These are phyloP conservation scores for Actinomortierella wolfii DNA, from an alignment of 371 early-diverging fungal genomes.

Conservation along the genomic window DNA sequence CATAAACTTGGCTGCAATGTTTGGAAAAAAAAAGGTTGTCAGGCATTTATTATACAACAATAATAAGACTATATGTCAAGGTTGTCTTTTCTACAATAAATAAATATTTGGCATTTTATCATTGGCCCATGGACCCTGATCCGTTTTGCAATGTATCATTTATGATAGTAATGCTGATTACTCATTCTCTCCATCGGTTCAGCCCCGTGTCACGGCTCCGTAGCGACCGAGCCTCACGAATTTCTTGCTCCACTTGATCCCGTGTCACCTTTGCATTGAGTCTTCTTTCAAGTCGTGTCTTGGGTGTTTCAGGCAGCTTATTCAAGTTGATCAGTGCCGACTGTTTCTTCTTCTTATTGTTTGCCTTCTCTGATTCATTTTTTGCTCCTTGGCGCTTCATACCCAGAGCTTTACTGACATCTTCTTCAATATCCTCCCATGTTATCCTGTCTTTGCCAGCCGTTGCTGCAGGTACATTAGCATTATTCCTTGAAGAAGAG, in stretches of 20 bases:
- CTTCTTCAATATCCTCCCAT: slow-evolving; percentile 63
- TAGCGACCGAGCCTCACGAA: not conserved
- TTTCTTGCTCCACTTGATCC: slow-evolving; percentile 23
- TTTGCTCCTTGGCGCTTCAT: slow-evolving; percentile 32
- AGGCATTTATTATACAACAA: too few species aligned
- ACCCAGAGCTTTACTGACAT: slow-evolving; percentile 56
- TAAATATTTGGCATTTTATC: not conserved
- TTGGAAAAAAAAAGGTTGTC: too few species aligned
- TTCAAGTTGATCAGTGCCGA: slow-evolving; percentile 57
- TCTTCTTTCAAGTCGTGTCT: slow-evolving; percentile 49
- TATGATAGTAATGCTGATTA: too few species aligned
- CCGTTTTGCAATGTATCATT: not conserved
- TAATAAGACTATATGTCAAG: too few species aligned
- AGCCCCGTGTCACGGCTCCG: slow-evolving; percentile 9
- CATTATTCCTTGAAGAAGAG: slow-evolving; percentile 1
- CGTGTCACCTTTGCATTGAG: slow-evolving; percentile 22
- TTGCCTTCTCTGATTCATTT: slow-evolving; percentile 7
- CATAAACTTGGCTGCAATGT: too few species aligned
- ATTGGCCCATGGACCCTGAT: not conserved
- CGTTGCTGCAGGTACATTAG: too few species aligned
- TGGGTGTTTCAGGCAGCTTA: slow-evolving; percentile 54
- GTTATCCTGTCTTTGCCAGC: slow-evolving; percentile 36
- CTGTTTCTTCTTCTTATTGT: slow-evolving; percentile 24
- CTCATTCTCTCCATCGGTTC: slow-evolving; percentile 11
- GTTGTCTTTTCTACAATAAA: not conserved